Base-by-base conservation (phyloP, 2,329 filamentous ascomycete species). In the Fusarium nematophilum region DNA sequence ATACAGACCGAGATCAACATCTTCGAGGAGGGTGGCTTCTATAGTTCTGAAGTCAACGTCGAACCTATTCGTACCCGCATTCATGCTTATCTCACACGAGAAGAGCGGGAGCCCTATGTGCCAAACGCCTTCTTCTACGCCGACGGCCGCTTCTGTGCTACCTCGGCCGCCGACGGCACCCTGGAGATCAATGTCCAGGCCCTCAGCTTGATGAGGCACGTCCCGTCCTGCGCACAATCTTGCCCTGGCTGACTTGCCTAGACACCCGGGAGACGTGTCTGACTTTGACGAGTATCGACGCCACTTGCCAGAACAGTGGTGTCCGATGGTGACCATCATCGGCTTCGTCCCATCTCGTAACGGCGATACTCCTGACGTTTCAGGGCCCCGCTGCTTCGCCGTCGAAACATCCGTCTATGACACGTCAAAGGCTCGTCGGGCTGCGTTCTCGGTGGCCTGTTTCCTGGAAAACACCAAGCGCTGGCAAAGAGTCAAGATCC, bases 321-420 rank as follows among this genome's bases (percentile, higher is more conserved):
- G n/a, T n/a, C n/a, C n/a, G n/a, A 46, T 46, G 43, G 43, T 46
- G 21, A 46, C 43, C 31, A 9, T 46, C 13, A 37, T 36, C n/a
- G n/a, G n/a, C n/a, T n/a, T n/a, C n/a, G n/a, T n/a, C n/a, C n/a
- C n/a, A n/a, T n/a, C n/a, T n/a, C n/a, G n/a, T n/a, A n/a, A n/a
- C n/a, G n/a, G n/a, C n/a, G n/a, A n/a, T n/a, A n/a, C n/a, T n/a
- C n/a, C n/a, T n/a, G n/a, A n/a, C n/a, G n/a, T n/a, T n/a, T n/a
- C n/a, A n/a, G n/a, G n/a, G n/a, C n/a, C n/a, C 25, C 44, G 40
- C 40, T 27, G 40, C 40, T 44, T 44, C n/a, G 34, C 42, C 17
- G 27, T 45, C 21, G 27, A 36, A 21, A 36, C 30, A 34, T 36
- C 42, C 30, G 15, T 45, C 14, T 44, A 44, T 27, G 29, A 44